phyloP scores from a whole-genome alignment of 2,329 filamentous ascomycete species.

The Trichoderma asperellum region DNA sequence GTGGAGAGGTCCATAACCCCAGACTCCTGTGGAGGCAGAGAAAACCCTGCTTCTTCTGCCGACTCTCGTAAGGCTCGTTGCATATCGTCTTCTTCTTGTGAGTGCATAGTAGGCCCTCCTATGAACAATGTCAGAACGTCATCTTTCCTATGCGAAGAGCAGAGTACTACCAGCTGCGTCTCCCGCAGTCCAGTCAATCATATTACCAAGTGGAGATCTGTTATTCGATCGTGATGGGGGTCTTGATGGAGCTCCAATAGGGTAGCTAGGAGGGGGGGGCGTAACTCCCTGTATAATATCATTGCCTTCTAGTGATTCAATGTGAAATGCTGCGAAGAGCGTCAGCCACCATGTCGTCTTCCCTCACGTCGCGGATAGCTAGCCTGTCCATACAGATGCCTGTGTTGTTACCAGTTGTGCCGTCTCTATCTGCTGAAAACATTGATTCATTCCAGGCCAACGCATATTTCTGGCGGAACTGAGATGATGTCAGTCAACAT shows the following conservation, averaged over 20 bases:
- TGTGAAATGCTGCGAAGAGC: slow-evolving; percentile 53
- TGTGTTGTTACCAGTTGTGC: slow-evolving; percentile 46
- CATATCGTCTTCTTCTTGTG: slow-evolving; percentile 59
- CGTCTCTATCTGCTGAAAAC: slow-evolving; percentile 59
- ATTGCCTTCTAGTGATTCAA: slow-evolving; percentile 56
- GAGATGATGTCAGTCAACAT: slow-evolving; percentile 20
- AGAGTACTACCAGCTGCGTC: slow-evolving; percentile 47
- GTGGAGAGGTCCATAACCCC: slow-evolving; percentile 51
- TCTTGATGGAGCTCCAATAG: slow-evolving; percentile 57
- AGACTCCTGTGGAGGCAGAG: slow-evolving; percentile 51
- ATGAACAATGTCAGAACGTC: slow-evolving; percentile 36
- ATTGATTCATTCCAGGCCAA: slow-evolving; percentile 58
- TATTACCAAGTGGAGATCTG: slow-evolving; percentile 59
- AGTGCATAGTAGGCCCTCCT: slow-evolving; percentile 45
- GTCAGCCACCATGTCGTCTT: slow-evolving; percentile 32
- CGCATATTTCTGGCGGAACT: slow-evolving; percentile 55
- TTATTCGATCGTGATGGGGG: slow-evolving; percentile 65
- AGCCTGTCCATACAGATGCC: slow-evolving; percentile 49
- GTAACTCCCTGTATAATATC: slow-evolving; percentile 50
- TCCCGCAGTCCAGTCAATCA: slow-evolving; percentile 53
- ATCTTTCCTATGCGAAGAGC: slow-evolving; percentile 12
- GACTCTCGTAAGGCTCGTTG: slow-evolving; percentile 61
- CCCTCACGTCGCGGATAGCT: neutral
- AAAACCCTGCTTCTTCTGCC: slow-evolving; percentile 54
- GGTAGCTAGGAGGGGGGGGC: slow-evolving; percentile 47